These are phyloP conservation scores for Saturnispora sanitii DNA, from an alignment of 805 yeast genomes.

Conservation along the genomic window DNA sequence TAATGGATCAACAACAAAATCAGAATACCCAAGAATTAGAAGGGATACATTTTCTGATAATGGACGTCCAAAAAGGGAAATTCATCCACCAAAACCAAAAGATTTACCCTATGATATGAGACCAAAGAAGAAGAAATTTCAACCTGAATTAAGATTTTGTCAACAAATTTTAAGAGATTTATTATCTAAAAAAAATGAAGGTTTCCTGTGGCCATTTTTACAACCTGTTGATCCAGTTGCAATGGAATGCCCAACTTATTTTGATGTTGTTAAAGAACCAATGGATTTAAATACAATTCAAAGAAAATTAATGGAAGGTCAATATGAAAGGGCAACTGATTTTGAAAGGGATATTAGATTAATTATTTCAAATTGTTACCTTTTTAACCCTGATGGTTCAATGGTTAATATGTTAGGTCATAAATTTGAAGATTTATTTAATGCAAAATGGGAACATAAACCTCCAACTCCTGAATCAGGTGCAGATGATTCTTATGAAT, in stretches of 20 bases:
- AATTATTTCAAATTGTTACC: constrained; percentile 81
- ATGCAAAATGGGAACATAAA: constrained; percentile 79
- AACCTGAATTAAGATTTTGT: constrained; percentile 82
- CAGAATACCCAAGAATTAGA: constrained; percentile 54
- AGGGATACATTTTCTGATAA: constrained; percentile 56
- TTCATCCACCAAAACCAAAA: constrained; percentile 92
- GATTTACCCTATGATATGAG: constrained; percentile 85
- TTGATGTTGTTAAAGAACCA: constrained; percentile 78
- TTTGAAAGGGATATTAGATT: constrained; percentile 76
- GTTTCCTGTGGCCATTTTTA: constrained; percentile 80
- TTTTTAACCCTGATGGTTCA: constrained; percentile 93
- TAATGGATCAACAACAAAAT: constrained; percentile 12
- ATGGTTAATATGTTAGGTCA: constrained; percentile 96
- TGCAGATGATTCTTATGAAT: constrained; percentile 32
- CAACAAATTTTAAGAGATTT: constrained; percentile 75
- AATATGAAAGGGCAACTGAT: constrained; percentile 80
- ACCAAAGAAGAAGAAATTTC: constrained; percentile 86
- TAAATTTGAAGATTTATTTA: constrained; percentile 74
- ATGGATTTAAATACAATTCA: constrained; percentile 90
- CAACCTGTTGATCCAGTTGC: constrained; percentile 95
- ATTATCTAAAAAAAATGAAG: constrained; percentile 70
- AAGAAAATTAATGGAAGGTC: constrained; percentile 72
- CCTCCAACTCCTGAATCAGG: constrained; percentile 55
- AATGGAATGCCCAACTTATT: constrained; percentile 82
- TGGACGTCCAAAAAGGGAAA: constrained; percentile 89